Conservation (phyloP, 768 basidiomycete species). For the Amanita rubescens region DNA sequence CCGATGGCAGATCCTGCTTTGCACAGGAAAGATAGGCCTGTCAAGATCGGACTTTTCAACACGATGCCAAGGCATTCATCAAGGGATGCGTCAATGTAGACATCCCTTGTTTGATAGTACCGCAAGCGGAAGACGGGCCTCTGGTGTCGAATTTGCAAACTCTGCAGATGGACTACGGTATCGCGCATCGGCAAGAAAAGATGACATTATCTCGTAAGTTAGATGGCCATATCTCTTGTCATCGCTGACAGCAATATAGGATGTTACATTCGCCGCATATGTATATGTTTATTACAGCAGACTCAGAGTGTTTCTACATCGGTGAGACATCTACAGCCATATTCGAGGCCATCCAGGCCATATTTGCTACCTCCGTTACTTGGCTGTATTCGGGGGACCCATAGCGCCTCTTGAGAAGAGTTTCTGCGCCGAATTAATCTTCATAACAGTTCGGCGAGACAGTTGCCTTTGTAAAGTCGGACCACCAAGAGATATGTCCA, state of each 20-base stretch:
- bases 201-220: conserved; percentile 51
- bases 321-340: conserved; percentile 33
- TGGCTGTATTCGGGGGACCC: conserved; percentile 35
- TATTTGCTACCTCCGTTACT: conserved; percentile 35
- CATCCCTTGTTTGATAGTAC: conserved; percentile 39
- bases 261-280: conserved; percentile 59
- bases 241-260: conserved; percentile 21
- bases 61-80: conserved; percentile 38
- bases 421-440: neutral
- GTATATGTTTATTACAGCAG: conserved; percentile 17
- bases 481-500: conserved; percentile 44
- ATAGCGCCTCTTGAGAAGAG: conserved; percentile 35
- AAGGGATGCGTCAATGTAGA: conserved; percentile 43
- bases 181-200: conserved; percentile 40
- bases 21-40: conserved; percentile 44
- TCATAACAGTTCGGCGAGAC: conserved; percentile 39
- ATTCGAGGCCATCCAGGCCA: conserved; percentile 18
- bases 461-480: conserved; percentile 51
- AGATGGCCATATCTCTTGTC: neutral
- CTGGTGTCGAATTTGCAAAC: conserved; percentile 45
- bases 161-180: conserved; percentile 20
- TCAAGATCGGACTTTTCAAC: conserved; percentile 45
- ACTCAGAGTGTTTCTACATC: too few species aligned
- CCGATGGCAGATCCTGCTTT: conserved; percentile 37
- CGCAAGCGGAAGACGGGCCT: conserved; percentile 27